A percentile compares a stretch with the other conserved stretches of the same genome.
Conservation (phyloP, 202 grass and related monocot genomes). For the Brachypodium distachyon region DNA sequence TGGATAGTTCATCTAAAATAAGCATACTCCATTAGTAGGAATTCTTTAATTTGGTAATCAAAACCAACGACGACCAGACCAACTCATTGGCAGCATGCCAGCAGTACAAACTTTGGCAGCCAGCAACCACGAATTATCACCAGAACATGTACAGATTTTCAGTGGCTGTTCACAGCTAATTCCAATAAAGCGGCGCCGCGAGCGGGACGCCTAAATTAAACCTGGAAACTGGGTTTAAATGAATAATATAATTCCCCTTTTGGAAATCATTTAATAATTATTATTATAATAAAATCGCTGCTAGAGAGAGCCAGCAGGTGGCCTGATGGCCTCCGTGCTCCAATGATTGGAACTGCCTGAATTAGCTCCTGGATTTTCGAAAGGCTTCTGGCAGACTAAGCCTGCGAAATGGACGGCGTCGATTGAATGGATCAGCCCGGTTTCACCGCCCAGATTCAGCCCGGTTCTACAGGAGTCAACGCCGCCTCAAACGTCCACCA, state of each 20-base stretch:
- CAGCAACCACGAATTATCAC: neutral
- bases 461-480: slow-evolving; percentile 37
- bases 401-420: neutral
- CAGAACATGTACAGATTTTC: neutral
- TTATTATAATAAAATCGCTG: neutral
- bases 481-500: slow-evolving; percentile 43
- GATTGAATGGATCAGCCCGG: neutral
- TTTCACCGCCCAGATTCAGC: slow-evolving; percentile 14
- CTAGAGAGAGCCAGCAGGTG: neutral
- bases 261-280: neutral
- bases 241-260: neutral
- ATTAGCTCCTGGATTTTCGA: neutral
- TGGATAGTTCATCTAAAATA: too few species aligned
- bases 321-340: neutral
- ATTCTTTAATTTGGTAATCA: neutral
- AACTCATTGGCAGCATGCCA: slow-evolving; percentile 1
- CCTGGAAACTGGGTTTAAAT: neutral
- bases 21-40: neutral
- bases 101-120: slow-evolving; percentile 1
- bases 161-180: neutral
- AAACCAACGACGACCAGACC: slow-evolving; percentile 25
- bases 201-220: neutral
- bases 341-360: slow-evolving; percentile 35
- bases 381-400: neutral
- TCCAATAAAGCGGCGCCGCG: slow-evolving; percentile 22